Evolutionary conservation across 176 grass and related monocot species (phyloP).

Genomic region (Metroxylon sagu): DNA sequence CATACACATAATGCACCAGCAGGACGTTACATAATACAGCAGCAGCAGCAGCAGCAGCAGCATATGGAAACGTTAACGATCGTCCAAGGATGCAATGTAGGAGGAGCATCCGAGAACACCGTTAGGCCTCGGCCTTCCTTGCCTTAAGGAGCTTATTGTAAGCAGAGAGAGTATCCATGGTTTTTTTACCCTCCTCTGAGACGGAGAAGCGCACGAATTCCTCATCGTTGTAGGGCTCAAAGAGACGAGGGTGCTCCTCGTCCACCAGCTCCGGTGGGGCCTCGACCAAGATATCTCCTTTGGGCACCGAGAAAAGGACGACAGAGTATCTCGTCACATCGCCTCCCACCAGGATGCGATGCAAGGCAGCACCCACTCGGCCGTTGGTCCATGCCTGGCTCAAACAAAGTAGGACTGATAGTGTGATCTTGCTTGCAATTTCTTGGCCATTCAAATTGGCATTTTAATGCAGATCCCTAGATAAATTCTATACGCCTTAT

Average conservation of each 20-base stretch:
- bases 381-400: conserved; percentile 70
- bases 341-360: conserved; percentile 36
- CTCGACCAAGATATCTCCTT: neutral
- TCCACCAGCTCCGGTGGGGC: conserved; percentile 47
- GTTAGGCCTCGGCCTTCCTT: no score
- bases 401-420: no score
- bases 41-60: no score
- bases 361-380: conserved; percentile 32
- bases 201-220: conserved; percentile 35
- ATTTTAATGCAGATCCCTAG: no score
- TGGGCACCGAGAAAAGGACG: conserved; percentile 47
- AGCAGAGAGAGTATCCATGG: conserved; percentile 37
- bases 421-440: no score
- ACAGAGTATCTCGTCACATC: conserved; percentile 43
- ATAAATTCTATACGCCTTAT: no score
- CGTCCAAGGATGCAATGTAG: no score
- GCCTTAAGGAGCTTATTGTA: neutral
- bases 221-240: conserved; percentile 24
- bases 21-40: no score
- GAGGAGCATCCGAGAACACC: no score
- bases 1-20: no score
- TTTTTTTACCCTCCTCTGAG: conserved; percentile 36
- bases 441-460: no score
- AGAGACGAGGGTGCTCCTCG: conserved; percentile 39
- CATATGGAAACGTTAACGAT: no score